Conservation (phyloP, 2,329 filamentous ascomycete species). For the Pseudogymnoascus sp. region DNA sequence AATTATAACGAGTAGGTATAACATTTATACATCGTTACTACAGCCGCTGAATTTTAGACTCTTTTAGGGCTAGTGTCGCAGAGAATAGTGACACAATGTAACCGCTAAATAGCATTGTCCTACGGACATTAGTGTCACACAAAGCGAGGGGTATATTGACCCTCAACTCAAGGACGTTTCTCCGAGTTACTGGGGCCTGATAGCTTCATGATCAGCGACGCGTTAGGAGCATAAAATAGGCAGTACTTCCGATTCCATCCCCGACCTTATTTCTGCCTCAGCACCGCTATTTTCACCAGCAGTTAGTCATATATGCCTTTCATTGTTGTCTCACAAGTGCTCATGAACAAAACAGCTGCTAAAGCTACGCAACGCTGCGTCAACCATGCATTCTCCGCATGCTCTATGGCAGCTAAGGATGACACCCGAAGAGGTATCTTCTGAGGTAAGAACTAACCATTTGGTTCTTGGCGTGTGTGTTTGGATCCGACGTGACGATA, state of each 20-base stretch:
- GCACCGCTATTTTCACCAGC: not conserved
- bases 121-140: not conserved
- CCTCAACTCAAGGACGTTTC: not conserved
- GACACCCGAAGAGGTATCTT: constrained; percentile 1
- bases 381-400: not conserved
- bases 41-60: not conserved
- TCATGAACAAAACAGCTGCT: not conserved
- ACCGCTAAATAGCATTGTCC: not conserved
- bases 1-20: not conserved
- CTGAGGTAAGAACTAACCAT: not conserved
- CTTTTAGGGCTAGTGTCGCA: not conserved
- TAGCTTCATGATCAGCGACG: not conserved
- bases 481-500: not conserved
- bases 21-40: not conserved
- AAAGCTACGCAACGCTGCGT: not conserved
- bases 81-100: not conserved
- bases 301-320: not conserved
- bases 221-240: not conserved
- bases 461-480: not conserved
- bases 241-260: not conserved
- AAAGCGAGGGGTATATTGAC: not conserved
- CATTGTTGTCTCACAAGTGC: not conserved
- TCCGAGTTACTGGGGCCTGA: not conserved
- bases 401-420: not conserved
- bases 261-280: not conserved